phyloP scores from a whole-genome alignment of 345 rosid genomes.

The Eucalyptus tenuipes region DNA sequence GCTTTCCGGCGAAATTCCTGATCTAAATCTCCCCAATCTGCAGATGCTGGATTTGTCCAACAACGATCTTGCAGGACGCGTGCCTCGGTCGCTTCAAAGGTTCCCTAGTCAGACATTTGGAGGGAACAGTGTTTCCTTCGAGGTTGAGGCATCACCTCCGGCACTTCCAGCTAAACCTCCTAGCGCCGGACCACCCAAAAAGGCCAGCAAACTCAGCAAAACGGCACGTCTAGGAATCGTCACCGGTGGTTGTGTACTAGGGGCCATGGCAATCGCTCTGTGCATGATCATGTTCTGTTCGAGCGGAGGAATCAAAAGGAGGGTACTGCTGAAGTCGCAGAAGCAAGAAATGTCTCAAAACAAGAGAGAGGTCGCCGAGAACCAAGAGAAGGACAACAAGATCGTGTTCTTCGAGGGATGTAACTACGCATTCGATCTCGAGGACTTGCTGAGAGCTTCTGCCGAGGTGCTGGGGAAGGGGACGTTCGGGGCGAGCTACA shows the following conservation, averaged over 20 bases:
- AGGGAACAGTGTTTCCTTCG: constrained; percentile 46
- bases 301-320: constrained; percentile 10
- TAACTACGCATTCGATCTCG: constrained; percentile 66
- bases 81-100: constrained; percentile 54
- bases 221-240: constrained; percentile 40
- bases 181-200: constrained; percentile 15
- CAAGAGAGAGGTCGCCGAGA: constrained; percentile 29
- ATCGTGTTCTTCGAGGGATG: constrained; percentile 84
- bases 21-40: constrained; percentile 31
- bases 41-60: constrained; percentile 46
- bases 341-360: constrained; percentile 34
- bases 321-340: constrained; percentile 12
- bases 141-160: constrained; percentile 18
- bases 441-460: constrained; percentile 87
- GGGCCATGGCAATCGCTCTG: constrained; percentile 20
- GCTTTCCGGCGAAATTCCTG: constrained; percentile 64
- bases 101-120: constrained; percentile 52
- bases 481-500: constrained; percentile 78
- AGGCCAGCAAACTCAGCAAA: constrained; percentile 22
- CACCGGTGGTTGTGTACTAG: constrained; percentile 35
- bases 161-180: constrained; percentile 21
- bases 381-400: constrained; percentile 40
- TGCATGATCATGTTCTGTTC: constrained; percentile 31
- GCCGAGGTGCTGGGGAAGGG: constrained; percentile 98
- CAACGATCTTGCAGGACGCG: constrained; percentile 54